Evolutionary conservation across 805 yeast genomes (phyloP).

Genomic region (Candida methanosorbosa): DNA sequence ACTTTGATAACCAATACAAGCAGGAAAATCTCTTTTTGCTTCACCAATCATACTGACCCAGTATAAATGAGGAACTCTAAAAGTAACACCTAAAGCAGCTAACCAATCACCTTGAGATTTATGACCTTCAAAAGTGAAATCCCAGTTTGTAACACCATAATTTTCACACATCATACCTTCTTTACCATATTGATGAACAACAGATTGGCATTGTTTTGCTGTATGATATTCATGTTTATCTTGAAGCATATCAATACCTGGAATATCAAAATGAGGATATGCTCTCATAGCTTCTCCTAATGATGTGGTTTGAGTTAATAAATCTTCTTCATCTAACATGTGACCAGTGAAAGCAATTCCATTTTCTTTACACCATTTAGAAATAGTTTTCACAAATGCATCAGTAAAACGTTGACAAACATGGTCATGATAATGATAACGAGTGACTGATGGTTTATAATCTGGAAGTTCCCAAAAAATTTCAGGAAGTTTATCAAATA

Average conservation of each 20-base stretch:
- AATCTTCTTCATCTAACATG: slow-evolving; percentile 7
- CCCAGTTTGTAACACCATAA: slow-evolving; percentile 8
- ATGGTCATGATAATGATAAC: slow-evolving; percentile 5
- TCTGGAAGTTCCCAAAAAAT: too few species aligned
- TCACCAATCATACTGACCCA: slow-evolving; percentile 8
- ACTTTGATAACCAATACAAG: slow-evolving; percentile 7
- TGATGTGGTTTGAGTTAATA: slow-evolving; percentile 5
- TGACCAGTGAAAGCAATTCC: slow-evolving; percentile 5
- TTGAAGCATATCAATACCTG: slow-evolving; percentile 8
- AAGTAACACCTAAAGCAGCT: slow-evolving; percentile 7
- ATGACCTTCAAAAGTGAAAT: slow-evolving; percentile 7
- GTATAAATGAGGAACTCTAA: slow-evolving; percentile 5
- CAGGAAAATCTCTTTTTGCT: slow-evolving; percentile 8
- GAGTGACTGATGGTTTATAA: too few species aligned
- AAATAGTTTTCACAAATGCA: slow-evolving; percentile 5
- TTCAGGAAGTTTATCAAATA: too few species aligned
- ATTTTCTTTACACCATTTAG: slow-evolving; percentile 4
- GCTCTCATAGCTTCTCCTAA: slow-evolving; percentile 9
- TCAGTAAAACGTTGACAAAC: slow-evolving; percentile 6
- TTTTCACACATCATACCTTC: slow-evolving; percentile 7
- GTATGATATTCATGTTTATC: slow-evolving; percentile 9
- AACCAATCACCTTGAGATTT: slow-evolving; percentile 8
- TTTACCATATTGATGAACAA: slow-evolving; percentile 5
- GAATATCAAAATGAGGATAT: slow-evolving; percentile 4
- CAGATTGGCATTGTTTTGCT: slow-evolving; percentile 7